Evolutionary conservation across 177 flowering plant species (phyloP), one percentile per base, ranked within the genome.

Genomic region (Vitis hybrid): DNA sequence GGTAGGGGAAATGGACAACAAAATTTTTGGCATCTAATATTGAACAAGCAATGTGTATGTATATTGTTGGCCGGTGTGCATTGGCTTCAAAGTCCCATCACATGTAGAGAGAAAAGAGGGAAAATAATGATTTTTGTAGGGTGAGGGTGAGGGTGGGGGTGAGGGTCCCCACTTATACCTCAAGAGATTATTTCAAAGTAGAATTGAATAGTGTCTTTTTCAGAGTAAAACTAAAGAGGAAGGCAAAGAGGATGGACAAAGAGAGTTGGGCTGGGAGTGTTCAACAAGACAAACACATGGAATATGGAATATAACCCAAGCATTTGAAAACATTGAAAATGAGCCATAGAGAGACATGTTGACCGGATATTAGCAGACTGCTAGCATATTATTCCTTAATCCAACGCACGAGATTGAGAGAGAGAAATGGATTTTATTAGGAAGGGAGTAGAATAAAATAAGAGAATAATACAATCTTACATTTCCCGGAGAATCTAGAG

Each of bases 401-500:
- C 60, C 62, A 56, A 52, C 59, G 33, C 44, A 51, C 50, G 54
- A 59, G 68, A 13, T 24, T 38, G 13, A 62, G 56, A 74, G 24
- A 28, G 50, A 71, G 55, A 20, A 71, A 22, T 71, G 47, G 47
- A 38, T 38, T 38, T 38, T 38, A 38, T 38, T 38, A 38, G 14
- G 63, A 18, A 72, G 62, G 63, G 22, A 52, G 18, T 57, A 59
- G 63, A 11, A 15, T 8, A 12, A 64, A 47, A 14, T 50, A 49
- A 65, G 9, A 65, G 38, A 54, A 62, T 67, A 59, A 62, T 68
- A 75, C 68, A 67, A 12, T 11, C 2, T 76, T 65, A 17, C 82
- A 79, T 66, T 86, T 88, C 88, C 86, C 87, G 84, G 83, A 78
- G 88, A 83, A 84, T 86, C 91, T 90, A 86, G 88, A 91, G 90